Conservation (phyloP, 345 rosid species). For the Acer campestre region DNA sequence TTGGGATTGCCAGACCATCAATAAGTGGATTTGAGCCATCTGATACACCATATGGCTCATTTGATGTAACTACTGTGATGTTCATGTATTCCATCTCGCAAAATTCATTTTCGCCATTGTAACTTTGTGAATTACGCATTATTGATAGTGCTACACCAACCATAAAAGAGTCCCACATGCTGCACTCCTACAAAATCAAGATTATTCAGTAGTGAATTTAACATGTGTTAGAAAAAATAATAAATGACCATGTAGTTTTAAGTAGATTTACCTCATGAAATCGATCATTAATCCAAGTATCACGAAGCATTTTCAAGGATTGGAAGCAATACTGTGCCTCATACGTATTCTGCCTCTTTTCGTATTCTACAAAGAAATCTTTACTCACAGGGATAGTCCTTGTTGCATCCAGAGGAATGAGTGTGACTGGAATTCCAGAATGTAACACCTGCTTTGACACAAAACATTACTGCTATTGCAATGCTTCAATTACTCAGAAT, state of each 20-base stretch:
- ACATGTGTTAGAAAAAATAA: background rate
- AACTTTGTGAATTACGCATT: conserved; percentile 46
- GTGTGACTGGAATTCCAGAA: conserved; percentile 81
- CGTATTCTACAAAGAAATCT: conserved; percentile 61
- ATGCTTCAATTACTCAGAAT: background rate
- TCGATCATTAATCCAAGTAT: conserved; percentile 60
- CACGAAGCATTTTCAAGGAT: conserved; percentile 72
- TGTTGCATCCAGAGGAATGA: conserved; percentile 91
- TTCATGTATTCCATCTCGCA: conserved; percentile 90
- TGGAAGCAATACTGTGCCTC: conserved; percentile 81
- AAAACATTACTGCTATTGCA: background rate
- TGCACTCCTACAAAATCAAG: conserved; percentile 53
- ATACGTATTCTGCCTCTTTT: conserved; percentile 60
- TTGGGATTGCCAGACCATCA: conserved; percentile 53
- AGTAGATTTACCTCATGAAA: conserved; percentile 51
- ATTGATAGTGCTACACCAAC: conserved; percentile 79
- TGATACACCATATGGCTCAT: conserved; percentile 66
- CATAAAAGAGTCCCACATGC: conserved; percentile 94
- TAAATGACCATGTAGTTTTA: background rate
- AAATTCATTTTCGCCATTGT: conserved; percentile 65
- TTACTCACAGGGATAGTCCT: conserved; percentile 67
- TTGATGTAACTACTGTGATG: conserved; percentile 85
- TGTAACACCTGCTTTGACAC: conserved; percentile 61
- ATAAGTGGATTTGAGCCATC: conserved; percentile 88
- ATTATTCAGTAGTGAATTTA: too few relatives aligned